Evolutionary conservation across 2,329 filamentous ascomycete genomes (phyloP), one percentile per base, ranked within the genome.

Genomic region (Whalleya microplaca): DNA sequence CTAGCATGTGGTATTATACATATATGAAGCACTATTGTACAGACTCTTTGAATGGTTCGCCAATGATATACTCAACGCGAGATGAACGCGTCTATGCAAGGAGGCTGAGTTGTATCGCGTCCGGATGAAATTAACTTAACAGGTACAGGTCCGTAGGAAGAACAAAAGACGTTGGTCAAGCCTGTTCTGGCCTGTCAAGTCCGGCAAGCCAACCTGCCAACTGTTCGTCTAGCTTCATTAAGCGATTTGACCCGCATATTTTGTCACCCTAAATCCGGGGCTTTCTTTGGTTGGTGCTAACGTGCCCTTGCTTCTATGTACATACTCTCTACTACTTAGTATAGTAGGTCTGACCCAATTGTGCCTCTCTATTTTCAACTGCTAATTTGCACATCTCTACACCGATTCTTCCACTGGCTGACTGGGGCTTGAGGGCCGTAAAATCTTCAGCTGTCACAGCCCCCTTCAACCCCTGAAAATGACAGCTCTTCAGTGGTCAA

Each of bases 321-420:
- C 20, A 23, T 45, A 41, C 46, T 55, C 52, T 56, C 21, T 54
- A 19, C 40, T 27, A 54, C n/a, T n/a, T n/a, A n/a, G n/a, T n/a
- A n/a, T n/a, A n/a, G n/a, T n/a, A 57, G 44, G 62, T 58, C 55
- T 60, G 45, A 49, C 51, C 64, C 64, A 66, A 67, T 68, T 51
- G 51, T 41, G 49, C 46, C 44, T 55, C 44, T 46, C 37, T 48
- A 41, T 59, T 51, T 51, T 49, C 50, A 48, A 56, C 47, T 41
- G 60, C 51, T 58, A 67, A 68, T 66, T 65, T 63, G 32, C 57
- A 46, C 48, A 43, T 55, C 57, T 63, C 62, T 64, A 62, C 66
- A 68, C 66, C 64, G 66, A 66, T 66, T 55, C 42, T 62, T 60
- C 43, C 50, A 21, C 23, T 48, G 45, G 45, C 32, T n/a, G 10